phyloP scores from a whole-genome alignment of 78 protist genomes.

The Anaeramoeba flamelloides region DNA sequence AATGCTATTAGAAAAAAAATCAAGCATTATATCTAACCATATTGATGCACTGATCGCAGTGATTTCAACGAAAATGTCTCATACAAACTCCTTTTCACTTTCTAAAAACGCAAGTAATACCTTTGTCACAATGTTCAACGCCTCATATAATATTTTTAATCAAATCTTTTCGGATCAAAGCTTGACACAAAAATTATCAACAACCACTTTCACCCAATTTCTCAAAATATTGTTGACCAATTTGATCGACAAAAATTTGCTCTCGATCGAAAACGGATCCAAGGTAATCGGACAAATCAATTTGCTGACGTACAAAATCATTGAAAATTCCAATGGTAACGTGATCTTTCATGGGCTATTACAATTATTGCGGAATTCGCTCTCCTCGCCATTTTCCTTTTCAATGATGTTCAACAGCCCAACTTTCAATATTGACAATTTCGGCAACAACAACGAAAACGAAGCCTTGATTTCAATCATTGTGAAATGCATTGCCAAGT shows the following conservation, averaged over 20 bases:
- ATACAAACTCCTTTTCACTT: neutral
- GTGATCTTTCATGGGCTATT: neutral
- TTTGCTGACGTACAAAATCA: neutral
- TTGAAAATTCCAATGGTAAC: neutral
- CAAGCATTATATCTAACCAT: neutral
- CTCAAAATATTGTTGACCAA: neutral
- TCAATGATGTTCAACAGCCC: neutral
- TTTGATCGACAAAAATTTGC: neutral
- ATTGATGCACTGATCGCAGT: neutral
- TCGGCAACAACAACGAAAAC: too few species aligned
- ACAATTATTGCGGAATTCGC: neutral
- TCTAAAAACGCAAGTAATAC: neutral
- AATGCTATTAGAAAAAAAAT: neutral
- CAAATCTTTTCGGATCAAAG: neutral
- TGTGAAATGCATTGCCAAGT: neutral
- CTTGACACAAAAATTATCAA: neutral
- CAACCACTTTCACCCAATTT: neutral
- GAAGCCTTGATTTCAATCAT: neutral
- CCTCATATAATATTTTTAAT: too few species aligned
- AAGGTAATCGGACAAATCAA: neutral
- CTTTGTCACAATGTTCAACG: neutral
- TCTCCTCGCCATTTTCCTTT: neutral
- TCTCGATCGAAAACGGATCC: neutral
- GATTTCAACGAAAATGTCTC: neutral
- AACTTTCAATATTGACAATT: too few species aligned